phyloP scores from a whole-genome alignment of 2,329 filamentous ascomycete genomes.

The Apiospora pterosperma region DNA sequence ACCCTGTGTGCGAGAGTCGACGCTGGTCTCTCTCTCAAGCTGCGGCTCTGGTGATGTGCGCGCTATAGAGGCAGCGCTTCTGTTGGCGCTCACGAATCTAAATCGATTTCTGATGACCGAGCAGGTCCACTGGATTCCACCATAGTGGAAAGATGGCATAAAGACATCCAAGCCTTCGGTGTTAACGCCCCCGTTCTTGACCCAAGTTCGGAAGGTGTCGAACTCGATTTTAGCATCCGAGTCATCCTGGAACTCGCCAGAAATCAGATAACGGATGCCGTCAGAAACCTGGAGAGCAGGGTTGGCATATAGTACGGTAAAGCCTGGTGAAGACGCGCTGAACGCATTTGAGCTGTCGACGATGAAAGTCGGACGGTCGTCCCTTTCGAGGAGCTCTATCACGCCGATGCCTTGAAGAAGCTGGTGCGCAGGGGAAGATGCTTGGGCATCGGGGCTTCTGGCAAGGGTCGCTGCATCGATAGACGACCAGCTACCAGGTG shows the following conservation, averaged over 20 bases:
- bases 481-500: constrained; percentile 50
- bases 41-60: constrained; percentile 35
- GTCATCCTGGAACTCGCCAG: constrained; percentile 41
- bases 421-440: constrained; percentile 45
- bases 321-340: constrained; percentile 49
- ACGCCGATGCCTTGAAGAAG: constrained; percentile 64
- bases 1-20: constrained; percentile 32
- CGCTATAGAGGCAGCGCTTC: constrained; percentile 33
- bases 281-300: constrained; percentile 57
- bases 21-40: constrained; percentile 29
- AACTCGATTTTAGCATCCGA: constrained; percentile 45
- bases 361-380: constrained; percentile 73
- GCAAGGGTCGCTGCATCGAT: constrained; percentile 50
- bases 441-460: constrained; percentile 48
- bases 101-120: constrained; percentile 67
- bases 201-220: constrained; percentile 67
- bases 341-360: constrained; percentile 60
- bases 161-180: constrained; percentile 50
- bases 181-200: constrained; percentile 51
- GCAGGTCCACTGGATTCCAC: constrained; percentile 65
- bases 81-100: constrained; percentile 62
- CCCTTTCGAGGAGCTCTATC: constrained; percentile 71
- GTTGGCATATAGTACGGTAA: constrained; percentile 68
- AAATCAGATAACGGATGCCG: constrained; percentile 54
- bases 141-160: constrained; percentile 57